These are phyloP conservation scores for Rhizophagus prolifer DNA, from an alignment of 192 early-diverging fungal genomes.

Conservation along the genomic window DNA sequence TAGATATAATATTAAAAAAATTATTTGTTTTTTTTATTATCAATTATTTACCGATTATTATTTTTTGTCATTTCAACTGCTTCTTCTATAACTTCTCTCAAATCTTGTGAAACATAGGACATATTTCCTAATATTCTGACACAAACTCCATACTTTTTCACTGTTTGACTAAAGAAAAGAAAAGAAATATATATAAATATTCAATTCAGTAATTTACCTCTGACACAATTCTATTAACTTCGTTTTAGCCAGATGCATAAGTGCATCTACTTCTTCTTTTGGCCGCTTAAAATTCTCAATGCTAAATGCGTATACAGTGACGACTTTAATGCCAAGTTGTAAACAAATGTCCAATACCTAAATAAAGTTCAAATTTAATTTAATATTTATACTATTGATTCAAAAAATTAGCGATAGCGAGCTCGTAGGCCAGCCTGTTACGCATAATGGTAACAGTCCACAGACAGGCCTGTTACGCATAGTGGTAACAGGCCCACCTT, in stretches of 20 bases:
- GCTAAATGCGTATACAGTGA: slow-evolving; percentile 97
- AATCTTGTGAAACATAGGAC: slow-evolving; percentile 63
- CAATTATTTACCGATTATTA: slow-evolving; percentile 51
- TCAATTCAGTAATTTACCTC: slow-evolving; percentile 43
- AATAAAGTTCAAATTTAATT: neutral
- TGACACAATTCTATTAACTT: slow-evolving; percentile 78
- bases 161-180: slow-evolving; percentile 59
- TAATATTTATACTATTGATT: neutral
- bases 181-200: neutral
- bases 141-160: slow-evolving; percentile 66
- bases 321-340: slow-evolving; percentile 76
- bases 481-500: too few species aligned
- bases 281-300: slow-evolving; percentile 97
- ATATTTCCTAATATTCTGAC: slow-evolving; percentile 83
- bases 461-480: too few species aligned
- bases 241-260: slow-evolving; percentile 79
- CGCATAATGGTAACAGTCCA: too few species aligned
- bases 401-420: too few species aligned
- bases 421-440: too few species aligned
- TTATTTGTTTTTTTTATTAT: neutral
- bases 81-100: slow-evolving; percentile 56
- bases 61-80: slow-evolving; percentile 66
- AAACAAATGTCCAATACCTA: slow-evolving; percentile 87
- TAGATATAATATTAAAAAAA: too few species aligned
- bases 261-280: slow-evolving; percentile 74